Evolutionary conservation across 495 filamentous ascomycete genomes (phyloP).

Genomic region (Evansstolkia leycettana): DNA sequence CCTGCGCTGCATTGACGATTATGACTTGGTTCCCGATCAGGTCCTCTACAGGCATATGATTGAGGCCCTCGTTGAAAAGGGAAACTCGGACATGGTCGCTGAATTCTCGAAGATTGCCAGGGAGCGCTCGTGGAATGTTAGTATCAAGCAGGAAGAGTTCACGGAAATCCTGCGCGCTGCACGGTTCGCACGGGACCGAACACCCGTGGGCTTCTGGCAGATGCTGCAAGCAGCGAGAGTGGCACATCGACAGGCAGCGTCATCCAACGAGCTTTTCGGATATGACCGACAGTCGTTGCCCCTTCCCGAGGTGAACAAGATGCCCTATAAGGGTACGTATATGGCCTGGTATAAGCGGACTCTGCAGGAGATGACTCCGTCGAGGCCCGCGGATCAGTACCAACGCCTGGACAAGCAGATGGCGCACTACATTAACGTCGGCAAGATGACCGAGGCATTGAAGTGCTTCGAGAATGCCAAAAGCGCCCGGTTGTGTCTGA

Average conservation of each 20-base stretch:
- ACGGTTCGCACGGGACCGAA: constrained; percentile 18
- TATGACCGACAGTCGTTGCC: constrained; percentile 18
- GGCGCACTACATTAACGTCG: constrained; percentile 25
- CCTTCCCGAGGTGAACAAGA: constrained; percentile 8
- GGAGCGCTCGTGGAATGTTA: constrained; percentile 21
- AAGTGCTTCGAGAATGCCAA: constrained; percentile 16
- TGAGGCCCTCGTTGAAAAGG: constrained; percentile 28
- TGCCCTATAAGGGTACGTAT: constrained; percentile 6
- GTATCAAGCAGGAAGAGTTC: constrained; percentile 16
- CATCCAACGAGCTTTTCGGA: constrained; percentile 27
- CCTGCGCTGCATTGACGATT: constrained; percentile 20
- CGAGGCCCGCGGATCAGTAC: constrained; percentile 18
- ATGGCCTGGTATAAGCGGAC: constrained; percentile 17
- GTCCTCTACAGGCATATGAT: constrained; percentile 30
- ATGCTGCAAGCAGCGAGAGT: constrained; percentile 31
- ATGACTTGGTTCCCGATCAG: constrained; percentile 24
- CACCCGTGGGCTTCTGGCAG: constrained; percentile 30
- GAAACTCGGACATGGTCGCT: constrained; percentile 16
- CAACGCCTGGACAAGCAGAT: constrained; percentile 25
- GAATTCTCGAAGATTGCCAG: constrained; percentile 16
- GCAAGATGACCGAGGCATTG: constrained; percentile 19
- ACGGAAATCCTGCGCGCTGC: constrained; percentile 16
- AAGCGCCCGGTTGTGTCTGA: constrained; percentile 14
- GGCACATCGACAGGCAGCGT: constrained; percentile 17
- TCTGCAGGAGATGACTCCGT: constrained; percentile 13